These are phyloP conservation scores for Colletotrichum limetticola DNA, from an alignment of 2,329 filamentous ascomycete species.

Conservation along the genomic window DNA sequence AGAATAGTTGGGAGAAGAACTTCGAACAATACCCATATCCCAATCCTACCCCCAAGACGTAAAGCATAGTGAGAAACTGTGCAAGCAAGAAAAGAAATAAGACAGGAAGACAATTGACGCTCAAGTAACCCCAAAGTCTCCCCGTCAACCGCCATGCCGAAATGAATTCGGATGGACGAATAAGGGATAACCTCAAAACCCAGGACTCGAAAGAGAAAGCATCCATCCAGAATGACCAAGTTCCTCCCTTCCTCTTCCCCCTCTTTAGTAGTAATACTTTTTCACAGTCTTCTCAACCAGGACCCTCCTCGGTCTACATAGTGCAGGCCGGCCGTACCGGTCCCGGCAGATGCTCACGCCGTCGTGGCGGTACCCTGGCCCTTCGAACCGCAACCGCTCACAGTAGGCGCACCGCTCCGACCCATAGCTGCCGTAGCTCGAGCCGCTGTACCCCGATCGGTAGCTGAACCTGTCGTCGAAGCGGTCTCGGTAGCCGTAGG, in stretches of 20 bases:
- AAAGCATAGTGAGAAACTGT: not conserved
- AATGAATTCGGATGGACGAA: no score
- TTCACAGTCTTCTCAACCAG: not conserved
- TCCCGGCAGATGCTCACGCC: not conserved
- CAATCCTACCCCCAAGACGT: not conserved
- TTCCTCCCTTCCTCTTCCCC: not conserved
- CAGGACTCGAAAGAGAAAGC: no score
- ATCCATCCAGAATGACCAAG: constrained; percentile 40
- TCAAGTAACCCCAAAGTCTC: not conserved
- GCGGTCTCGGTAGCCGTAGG: not conserved
- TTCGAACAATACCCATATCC: not conserved
- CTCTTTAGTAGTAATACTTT: not conserved
- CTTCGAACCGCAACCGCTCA: not conserved
- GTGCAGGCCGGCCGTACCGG: not conserved
- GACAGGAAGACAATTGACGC: not conserved
- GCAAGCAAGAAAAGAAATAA: not conserved
- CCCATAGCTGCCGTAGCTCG: not conserved
- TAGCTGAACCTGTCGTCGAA: not conserved
- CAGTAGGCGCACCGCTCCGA: constrained; percentile 2
- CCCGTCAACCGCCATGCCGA: no score
- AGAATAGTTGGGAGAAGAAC: no score
- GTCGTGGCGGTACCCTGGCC: not conserved
- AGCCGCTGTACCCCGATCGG: not conserved
- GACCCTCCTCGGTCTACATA: not conserved
- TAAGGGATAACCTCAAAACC: no score